Evolutionary conservation across 2,329 filamentous ascomycete genomes (phyloP).

Genomic region (Tetracladium maxilliforme): DNA sequence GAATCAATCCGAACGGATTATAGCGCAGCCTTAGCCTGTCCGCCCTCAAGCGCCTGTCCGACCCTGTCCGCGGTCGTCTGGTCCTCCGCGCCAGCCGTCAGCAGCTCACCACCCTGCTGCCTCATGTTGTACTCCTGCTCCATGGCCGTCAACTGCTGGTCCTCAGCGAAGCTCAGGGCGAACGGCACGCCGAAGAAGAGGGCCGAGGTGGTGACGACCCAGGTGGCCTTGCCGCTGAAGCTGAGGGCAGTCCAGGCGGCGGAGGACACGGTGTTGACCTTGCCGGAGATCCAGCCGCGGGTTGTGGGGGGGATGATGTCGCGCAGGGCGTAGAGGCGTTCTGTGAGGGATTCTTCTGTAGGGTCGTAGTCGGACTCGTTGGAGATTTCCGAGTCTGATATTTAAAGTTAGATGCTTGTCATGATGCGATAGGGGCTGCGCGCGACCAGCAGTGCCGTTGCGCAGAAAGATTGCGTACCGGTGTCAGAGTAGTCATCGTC

Average conservation of each 20-base stretch:
- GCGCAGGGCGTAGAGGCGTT: constrained; percentile 57
- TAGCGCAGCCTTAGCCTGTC: too few relatives aligned
- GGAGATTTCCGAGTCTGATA: constrained; percentile 67
- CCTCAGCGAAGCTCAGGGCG: constrained; percentile 83
- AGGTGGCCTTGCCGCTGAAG: constrained; percentile 75
- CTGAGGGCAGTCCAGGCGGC: constrained; percentile 45
- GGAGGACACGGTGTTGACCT: constrained; percentile 34
- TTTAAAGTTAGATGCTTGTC: constrained; percentile 5
- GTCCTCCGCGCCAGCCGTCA: too few relatives aligned
- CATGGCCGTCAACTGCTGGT: constrained; percentile 95
- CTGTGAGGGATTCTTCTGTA: constrained; percentile 43
- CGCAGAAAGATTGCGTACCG: constrained; percentile 38
- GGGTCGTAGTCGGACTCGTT: constrained; percentile 46
- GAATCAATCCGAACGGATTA: too few relatives aligned
- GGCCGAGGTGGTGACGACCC: constrained; percentile 80
- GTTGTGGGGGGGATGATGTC: constrained; percentile 65
- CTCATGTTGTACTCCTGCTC: constrained; percentile 96
- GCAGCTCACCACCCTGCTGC: constrained; percentile 74
- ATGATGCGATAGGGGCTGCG: neutral
- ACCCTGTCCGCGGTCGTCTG: neutral
- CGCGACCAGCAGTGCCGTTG: neutral
- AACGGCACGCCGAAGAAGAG: constrained; percentile 86
- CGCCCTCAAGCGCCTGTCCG: neutral
- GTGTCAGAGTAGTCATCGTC: constrained; percentile 81
- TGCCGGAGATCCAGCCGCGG: constrained; percentile 51